A percentile compares a stretch with the other conserved stretches of the same genome.
Conservation (phyloP, 768 basidiomycete genomes). For the Mycena pura region DNA sequence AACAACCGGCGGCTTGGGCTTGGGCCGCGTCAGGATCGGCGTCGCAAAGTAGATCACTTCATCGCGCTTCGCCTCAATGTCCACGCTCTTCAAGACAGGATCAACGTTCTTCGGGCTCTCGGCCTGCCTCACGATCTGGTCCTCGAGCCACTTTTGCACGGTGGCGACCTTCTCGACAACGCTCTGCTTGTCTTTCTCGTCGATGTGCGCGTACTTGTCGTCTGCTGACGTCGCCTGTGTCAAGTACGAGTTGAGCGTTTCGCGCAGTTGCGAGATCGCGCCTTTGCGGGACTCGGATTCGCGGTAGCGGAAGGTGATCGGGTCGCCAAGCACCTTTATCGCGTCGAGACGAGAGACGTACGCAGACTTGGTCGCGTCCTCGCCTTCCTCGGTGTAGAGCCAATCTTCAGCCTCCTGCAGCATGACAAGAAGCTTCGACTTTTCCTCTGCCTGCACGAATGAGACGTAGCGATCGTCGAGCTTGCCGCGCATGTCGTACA, state of each 20-base stretch:
- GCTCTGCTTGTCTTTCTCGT: constrained; percentile 83
- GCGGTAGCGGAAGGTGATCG: constrained; percentile 80
- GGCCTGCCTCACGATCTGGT: constrained; percentile 84
- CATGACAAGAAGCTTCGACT: constrained; percentile 71
- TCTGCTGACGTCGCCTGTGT: constrained; percentile 81
- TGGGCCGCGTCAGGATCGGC: constrained; percentile 90
- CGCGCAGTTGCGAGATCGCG: constrained; percentile 78
- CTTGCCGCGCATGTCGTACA: constrained; percentile 94
- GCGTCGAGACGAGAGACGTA: constrained; percentile 85
- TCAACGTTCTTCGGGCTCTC: constrained; percentile 91
- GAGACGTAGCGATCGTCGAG: constrained; percentile 86
- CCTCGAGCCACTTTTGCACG: constrained; percentile 94
- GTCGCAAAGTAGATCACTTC: constrained; percentile 90
- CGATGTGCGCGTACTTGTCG: constrained; percentile 90
- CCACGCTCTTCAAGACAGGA: constrained; percentile 79
- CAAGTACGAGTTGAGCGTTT: constrained; percentile 88
- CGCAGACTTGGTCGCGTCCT: constrained; percentile 95
- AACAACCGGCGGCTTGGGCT: constrained; percentile 80
- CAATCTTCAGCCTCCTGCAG: constrained; percentile 90
- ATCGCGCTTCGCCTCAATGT: constrained; percentile 91
- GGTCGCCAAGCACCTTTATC: constrained; percentile 87
- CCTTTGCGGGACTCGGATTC: constrained; percentile 84
- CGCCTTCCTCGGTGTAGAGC: constrained; percentile 97
- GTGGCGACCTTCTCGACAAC: constrained; percentile 92
- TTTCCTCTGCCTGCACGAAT: constrained; percentile 79